Evolutionary conservation across 208 protist genomes (phyloP).

Genomic region (Leishmania gerbilli): DNA sequence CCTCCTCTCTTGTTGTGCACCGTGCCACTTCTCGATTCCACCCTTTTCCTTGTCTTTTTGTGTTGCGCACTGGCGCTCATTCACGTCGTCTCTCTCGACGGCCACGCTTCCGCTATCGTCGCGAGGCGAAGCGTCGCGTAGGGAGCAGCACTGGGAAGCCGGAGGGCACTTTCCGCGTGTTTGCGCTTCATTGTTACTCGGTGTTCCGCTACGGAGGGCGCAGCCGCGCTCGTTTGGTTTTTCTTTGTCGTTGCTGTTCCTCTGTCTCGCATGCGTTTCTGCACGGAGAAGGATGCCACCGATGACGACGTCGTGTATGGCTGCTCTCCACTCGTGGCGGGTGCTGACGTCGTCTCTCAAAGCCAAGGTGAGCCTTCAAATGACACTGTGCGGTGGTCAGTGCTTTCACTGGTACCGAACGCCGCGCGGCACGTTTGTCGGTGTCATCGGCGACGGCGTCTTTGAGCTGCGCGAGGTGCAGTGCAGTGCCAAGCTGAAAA

Average conservation of each 20-base stretch:
- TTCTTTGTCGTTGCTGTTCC: not conserved
- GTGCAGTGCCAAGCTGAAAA: conserved; percentile 3
- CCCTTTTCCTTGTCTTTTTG: not conserved
- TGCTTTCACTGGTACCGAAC: conserved; percentile 79
- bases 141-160: not conserved
- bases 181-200: not conserved
- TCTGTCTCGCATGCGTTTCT: not conserved
- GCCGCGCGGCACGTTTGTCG: conserved; percentile 48
- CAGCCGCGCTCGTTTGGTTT: not conserved
- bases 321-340: conserved; percentile 21
- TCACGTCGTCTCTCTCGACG: not conserved
- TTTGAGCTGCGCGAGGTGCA: conserved; percentile 54
- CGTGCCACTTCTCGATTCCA: not conserved
- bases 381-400: conserved; percentile 72
- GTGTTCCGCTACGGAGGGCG: not conserved
- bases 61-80: not conserved
- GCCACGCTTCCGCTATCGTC: not conserved
- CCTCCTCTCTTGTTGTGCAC: not conserved
- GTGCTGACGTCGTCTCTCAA: conserved; percentile 32
- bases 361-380: conserved; percentile 42
- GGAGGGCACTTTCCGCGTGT: not conserved
- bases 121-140: not conserved
- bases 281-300: not conserved
- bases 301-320: not conserved
- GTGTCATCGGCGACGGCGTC: conserved; percentile 39